A percentile compares a stretch with the other conserved stretches of the same genome.
phyloP scores from a whole-genome alignment of 2,329 filamentous ascomycete species.

The Trichoderma citrinoviride region DNA sequence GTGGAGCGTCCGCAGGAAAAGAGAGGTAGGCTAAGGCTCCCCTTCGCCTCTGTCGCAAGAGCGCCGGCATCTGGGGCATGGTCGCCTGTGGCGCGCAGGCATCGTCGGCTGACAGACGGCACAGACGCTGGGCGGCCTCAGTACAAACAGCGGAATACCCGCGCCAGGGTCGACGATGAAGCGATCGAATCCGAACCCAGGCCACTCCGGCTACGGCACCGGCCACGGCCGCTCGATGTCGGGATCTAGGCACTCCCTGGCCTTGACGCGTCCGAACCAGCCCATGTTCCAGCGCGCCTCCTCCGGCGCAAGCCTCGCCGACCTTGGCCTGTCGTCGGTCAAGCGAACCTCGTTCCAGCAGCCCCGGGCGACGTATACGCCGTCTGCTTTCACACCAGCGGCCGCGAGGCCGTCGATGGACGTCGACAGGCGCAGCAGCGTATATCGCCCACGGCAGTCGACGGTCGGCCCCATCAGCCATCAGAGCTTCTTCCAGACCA shows the following conservation, averaged over 20 bases:
- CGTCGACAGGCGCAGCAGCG: conserved; percentile 73
- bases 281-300: conserved; percentile 83
- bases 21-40: conserved; percentile 64
- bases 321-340: conserved; percentile 77
- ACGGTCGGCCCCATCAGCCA: conserved; percentile 65
- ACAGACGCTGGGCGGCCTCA: conserved; percentile 83
- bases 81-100: conserved; percentile 24
- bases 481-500: conserved; percentile 93
- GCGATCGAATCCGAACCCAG: conserved; percentile 81
- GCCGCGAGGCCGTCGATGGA: conserved; percentile 49
- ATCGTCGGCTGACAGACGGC: conserved; percentile 25
- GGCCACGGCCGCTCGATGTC: conserved; percentile 81
- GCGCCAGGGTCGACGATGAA: conserved; percentile 93
- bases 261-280: conserved; percentile 77
- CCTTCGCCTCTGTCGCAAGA: neutral
- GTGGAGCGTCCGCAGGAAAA: conserved; percentile 87
- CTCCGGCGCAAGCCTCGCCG: conserved; percentile 75
- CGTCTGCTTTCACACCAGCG: conserved; percentile 56
- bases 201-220: conserved; percentile 61
- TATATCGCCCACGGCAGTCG: conserved; percentile 70
- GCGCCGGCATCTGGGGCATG: neutral
- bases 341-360: conserved; percentile 79
- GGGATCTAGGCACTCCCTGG: conserved; percentile 80
- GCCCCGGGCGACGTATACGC: conserved; percentile 63
- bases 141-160: conserved; percentile 78